phyloP scores from a whole-genome alignment of 2,329 filamentous ascomycete genomes.

The Verticillium nubilum region DNA sequence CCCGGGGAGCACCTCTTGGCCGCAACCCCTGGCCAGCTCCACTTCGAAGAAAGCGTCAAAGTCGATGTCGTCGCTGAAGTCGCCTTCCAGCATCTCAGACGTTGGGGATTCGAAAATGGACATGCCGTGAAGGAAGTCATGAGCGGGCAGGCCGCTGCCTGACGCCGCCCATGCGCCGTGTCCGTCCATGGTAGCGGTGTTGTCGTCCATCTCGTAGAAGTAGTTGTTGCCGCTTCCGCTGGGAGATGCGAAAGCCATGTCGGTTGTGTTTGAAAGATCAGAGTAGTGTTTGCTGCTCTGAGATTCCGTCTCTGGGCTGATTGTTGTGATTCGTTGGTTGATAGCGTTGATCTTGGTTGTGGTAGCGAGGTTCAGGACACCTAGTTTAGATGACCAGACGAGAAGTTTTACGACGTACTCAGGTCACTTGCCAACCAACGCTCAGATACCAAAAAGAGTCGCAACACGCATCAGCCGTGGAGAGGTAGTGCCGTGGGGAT shows the following conservation, averaged over 20 bases:
- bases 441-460: not conserved
- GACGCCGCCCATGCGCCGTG: not conserved
- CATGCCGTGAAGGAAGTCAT: not conserved
- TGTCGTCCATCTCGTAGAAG: not conserved
- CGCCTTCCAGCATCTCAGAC: not conserved
- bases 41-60: not conserved
- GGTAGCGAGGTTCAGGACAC: constrained; percentile 6
- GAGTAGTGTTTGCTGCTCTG: not conserved
- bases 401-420: constrained; percentile 16
- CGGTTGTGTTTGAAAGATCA: constrained; percentile 1
- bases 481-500: not conserved
- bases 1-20: not conserved
- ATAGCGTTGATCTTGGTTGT: constrained; percentile 6
- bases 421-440: constrained; percentile 12
- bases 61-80: not conserved
- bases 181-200: not conserved
- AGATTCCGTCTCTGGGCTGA: not conserved
- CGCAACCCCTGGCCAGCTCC: not conserved
- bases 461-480: not conserved
- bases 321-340: not conserved
- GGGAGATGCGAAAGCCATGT: constrained; percentile 6
- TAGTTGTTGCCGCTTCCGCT: constrained; percentile 1
- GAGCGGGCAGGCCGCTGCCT: not conserved
- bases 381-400: constrained; percentile 12
- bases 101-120: not conserved